These are phyloP conservation scores for Cordyceps pruinosa DNA, from an alignment of 2,329 filamentous ascomycete genomes.

Conservation along the genomic window DNA sequence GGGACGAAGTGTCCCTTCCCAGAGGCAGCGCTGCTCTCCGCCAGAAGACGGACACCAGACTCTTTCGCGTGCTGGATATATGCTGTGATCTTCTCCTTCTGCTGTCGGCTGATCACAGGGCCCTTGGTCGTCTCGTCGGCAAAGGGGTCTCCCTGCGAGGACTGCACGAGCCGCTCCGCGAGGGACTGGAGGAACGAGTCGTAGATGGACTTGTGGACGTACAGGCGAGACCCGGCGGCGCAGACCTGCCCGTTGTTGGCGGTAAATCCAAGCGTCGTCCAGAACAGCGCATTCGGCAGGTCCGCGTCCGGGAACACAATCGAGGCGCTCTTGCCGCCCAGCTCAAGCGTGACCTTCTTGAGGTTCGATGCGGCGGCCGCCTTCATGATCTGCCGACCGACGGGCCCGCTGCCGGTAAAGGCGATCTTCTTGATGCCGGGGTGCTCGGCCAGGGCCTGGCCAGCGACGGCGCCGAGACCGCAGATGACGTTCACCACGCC, in stretches of 20 bases:
- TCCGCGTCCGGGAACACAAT: constrained; percentile 52
- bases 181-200: constrained; percentile 55
- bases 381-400: constrained; percentile 62
- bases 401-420: constrained; percentile 64
- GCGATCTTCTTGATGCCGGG: constrained; percentile 62
- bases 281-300: constrained; percentile 33
- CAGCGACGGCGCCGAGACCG: constrained; percentile 55
- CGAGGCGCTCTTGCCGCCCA: constrained; percentile 53
- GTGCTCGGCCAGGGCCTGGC: constrained; percentile 59
- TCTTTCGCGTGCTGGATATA: constrained; percentile 38
- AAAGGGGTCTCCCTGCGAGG: constrained; percentile 24
- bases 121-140: constrained; percentile 26
- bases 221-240: constrained; percentile 49
- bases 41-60: constrained; percentile 10
- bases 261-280: not conserved
- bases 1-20: constrained; percentile 22
- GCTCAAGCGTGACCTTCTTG: constrained; percentile 54
- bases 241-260: constrained; percentile 53
- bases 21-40: not conserved
- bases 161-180: constrained; percentile 45
- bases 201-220: constrained; percentile 49
- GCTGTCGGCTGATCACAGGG: constrained; percentile 48
- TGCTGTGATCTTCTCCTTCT: constrained; percentile 56
- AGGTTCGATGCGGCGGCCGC: constrained; percentile 49
- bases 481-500: constrained; percentile 69